Percentiles rank a stretch among this genome's conserved stretches.
phyloP scores from a whole-genome alignment of 1,284 basidiomycete genomes.

The Caloboletus firmus region DNA sequence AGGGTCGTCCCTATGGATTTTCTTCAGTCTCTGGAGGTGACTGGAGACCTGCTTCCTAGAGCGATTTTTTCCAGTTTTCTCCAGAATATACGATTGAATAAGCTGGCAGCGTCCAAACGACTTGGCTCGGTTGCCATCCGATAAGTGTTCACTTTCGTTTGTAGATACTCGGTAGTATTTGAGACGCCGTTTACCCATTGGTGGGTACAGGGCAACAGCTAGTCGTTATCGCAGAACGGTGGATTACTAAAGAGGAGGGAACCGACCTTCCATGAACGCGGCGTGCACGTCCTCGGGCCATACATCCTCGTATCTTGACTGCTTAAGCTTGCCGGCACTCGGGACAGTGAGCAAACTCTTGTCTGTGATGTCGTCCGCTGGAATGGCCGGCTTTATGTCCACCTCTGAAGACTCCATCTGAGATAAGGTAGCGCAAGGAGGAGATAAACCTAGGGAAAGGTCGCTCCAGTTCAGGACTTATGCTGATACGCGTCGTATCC shows the following conservation, averaged over 20 bases:
- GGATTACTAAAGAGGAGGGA: not conserved
- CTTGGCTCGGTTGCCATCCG: constrained; percentile 18
- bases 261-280: constrained; percentile 38
- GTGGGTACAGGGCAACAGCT: constrained; percentile 34
- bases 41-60: constrained; percentile 36
- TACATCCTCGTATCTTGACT: constrained; percentile 37
- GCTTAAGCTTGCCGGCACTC: constrained; percentile 23
- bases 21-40: constrained; percentile 35
- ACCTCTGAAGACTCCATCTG: constrained; percentile 25
- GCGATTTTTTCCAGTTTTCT: constrained; percentile 37
- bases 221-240: constrained; percentile 9
- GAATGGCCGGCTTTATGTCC: constrained; percentile 19
- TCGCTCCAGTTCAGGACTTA: constrained; percentile 1
- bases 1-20: constrained; percentile 32
- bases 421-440: constrained; percentile 8
- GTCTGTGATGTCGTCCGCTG: constrained; percentile 4
- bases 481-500: constrained; percentile 12
- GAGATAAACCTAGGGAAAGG: constrained; percentile 1
- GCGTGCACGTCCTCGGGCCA: constrained; percentile 38
- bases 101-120: constrained; percentile 37
- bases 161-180: constrained; percentile 32
- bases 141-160: constrained; percentile 13
- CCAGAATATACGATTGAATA: constrained; percentile 38
- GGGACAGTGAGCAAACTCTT: not conserved
- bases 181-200: constrained; percentile 38